A percentile compares a stretch with the other conserved stretches of the same genome.
These are phyloP conservation scores for Tolypocladium ovalisporum DNA, from an alignment of 2,329 filamentous ascomycete genomes.

Conservation along the genomic window DNA sequence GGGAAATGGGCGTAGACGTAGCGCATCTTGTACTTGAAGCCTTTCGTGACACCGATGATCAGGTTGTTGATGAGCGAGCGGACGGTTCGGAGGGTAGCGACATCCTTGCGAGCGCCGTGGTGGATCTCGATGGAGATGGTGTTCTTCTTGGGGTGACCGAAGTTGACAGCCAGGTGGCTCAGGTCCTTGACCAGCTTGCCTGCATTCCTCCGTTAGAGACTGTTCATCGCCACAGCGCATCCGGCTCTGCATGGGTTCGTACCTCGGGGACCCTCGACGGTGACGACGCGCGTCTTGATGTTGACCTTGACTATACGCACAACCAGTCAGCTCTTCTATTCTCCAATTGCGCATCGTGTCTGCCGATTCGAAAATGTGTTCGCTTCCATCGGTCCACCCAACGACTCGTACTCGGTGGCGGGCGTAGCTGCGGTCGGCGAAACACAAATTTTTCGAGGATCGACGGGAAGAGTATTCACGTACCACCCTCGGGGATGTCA, in stretches of 20 bases:
- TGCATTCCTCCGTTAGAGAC: slow-evolving; percentile 22
- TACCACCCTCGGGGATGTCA: slow-evolving; percentile 93
- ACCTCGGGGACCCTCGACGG: slow-evolving; percentile 93
- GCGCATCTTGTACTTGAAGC: slow-evolving; percentile 99
- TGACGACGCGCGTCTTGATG: slow-evolving; percentile 95
- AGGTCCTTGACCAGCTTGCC: slow-evolving; percentile 97
- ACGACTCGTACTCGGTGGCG: not conserved
- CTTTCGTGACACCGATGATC: slow-evolving; percentile 96
- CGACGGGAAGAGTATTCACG: slow-evolving; percentile 31
- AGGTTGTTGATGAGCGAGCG: slow-evolving; percentile 98
- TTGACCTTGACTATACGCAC: slow-evolving; percentile 72
- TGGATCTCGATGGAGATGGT: slow-evolving; percentile 95
- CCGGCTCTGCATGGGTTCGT: slow-evolving; percentile 22
- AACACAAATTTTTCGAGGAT: slow-evolving; percentile 2
- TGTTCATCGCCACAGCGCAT: not conserved
- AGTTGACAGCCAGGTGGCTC: slow-evolving; percentile 91
- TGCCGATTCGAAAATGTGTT: not conserved
- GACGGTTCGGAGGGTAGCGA: slow-evolving; percentile 96
- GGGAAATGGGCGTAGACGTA: slow-evolving; percentile 99
- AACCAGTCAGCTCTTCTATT: slow-evolving; percentile 17
- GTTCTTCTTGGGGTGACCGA: slow-evolving; percentile 76
- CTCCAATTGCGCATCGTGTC: not conserved
- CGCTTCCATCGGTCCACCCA: not conserved
- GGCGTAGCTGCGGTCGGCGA: slow-evolving; percentile 2
- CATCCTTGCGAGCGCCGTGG: slow-evolving; percentile 95